Conservation (phyloP, 2,329 filamentous ascomycete genomes). For the Chaetomiaceae sp. region DNA sequence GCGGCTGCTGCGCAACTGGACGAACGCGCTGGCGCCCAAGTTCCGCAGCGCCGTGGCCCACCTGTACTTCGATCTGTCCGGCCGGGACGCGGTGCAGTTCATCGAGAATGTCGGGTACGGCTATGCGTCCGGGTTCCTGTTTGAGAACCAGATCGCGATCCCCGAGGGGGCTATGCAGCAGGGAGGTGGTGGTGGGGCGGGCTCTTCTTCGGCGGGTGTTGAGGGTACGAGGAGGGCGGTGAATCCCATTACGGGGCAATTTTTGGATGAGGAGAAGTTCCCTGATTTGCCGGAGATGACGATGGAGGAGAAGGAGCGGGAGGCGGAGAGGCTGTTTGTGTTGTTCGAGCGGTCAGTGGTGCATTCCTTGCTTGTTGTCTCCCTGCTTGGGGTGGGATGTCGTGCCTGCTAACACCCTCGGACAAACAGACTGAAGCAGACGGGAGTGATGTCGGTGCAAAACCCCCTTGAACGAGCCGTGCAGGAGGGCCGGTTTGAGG, state of each 20-base stretch:
- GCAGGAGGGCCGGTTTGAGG: slow-evolving; percentile 63
- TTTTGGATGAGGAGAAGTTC: slow-evolving; percentile 59
- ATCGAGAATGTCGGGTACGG: slow-evolving; percentile 93
- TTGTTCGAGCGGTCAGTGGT: slow-evolving; percentile 69
- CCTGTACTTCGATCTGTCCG: slow-evolving; percentile 81
- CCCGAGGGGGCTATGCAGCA: slow-evolving; percentile 49
- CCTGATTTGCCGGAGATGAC: slow-evolving; percentile 69
- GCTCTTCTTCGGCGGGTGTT: not conserved
- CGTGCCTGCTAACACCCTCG: not conserved
- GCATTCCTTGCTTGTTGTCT: too few relatives aligned
- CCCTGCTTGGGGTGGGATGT: too few relatives aligned
- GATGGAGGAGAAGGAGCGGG: slow-evolving; percentile 82
- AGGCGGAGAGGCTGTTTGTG: slow-evolving; percentile 84
- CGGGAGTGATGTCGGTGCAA: slow-evolving; percentile 68
- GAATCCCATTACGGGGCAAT: slow-evolving; percentile 86
- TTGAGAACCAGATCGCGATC: slow-evolving; percentile 74
- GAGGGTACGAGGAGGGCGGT: slow-evolving; percentile 38
- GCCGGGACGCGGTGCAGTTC: slow-evolving; percentile 70
- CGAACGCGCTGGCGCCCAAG: slow-evolving; percentile 63
- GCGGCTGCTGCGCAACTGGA: slow-evolving; percentile 69
- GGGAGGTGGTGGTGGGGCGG: slow-evolving; percentile 12
- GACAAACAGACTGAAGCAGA: slow-evolving; percentile 54
- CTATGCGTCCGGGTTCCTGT: slow-evolving; percentile 83
- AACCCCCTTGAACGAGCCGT: slow-evolving; percentile 70
- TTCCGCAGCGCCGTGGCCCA: slow-evolving; percentile 69